phyloP scores from a whole-genome alignment of 345 rosid genomes.

The Theobroma cacao region DNA sequence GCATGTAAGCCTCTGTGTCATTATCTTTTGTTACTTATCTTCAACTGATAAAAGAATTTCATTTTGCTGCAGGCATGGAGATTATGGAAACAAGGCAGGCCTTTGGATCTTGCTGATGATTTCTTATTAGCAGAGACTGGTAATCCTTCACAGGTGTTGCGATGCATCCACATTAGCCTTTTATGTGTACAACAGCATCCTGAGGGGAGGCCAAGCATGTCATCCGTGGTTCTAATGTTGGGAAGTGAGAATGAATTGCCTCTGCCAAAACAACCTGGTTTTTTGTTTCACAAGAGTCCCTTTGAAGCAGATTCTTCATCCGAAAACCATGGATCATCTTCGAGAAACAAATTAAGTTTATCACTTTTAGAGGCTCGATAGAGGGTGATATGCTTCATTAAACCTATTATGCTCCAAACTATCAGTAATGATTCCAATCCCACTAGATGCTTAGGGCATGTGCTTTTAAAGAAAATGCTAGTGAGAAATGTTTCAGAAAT shows the following conservation, averaged over 20 bases:
- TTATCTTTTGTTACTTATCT: too few species aligned
- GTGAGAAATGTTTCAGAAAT: too few species aligned
- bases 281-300: not conserved
- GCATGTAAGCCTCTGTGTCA: not conserved
- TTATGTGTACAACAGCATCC: constrained; percentile 44
- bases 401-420: not conserved
- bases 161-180: constrained; percentile 44
- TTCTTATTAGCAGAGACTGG: constrained; percentile 17
- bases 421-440: too few species aligned
- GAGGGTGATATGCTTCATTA: not conserved
- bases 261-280: constrained; percentile 42
- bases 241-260: constrained; percentile 38
- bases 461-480: too few species aligned
- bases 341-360: not conserved
- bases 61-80: constrained; percentile 35
- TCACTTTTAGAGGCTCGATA: constrained; percentile 10
- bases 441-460: too few species aligned
- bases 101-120: constrained; percentile 34
- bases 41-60: constrained; percentile 16
- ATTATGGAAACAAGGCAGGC: constrained; percentile 30
- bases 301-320: not conserved
- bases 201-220: constrained; percentile 49
- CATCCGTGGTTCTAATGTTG: constrained; percentile 42
- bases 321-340: not conserved
- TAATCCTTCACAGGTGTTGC: constrained; percentile 18